phyloP scores from a whole-genome alignment of 768 basidiomycete species.

The Lentinula sp. region DNA sequence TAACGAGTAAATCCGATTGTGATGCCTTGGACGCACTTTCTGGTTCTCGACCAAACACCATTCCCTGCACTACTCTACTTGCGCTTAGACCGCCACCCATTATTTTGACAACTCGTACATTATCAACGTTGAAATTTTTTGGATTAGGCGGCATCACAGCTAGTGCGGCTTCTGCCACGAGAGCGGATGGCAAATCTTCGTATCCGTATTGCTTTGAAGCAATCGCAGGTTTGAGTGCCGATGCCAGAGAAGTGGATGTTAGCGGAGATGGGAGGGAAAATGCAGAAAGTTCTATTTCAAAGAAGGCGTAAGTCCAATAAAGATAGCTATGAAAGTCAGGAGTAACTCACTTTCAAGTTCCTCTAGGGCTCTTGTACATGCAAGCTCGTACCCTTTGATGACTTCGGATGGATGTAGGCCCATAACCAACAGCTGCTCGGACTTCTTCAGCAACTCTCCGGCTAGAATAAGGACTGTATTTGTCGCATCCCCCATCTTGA shows the following conservation, averaged over 20 bases:
- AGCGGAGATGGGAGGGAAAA: constrained; percentile 67
- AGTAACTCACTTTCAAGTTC: constrained; percentile 81
- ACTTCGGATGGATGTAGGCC: constrained; percentile 96
- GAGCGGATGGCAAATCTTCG: constrained; percentile 72
- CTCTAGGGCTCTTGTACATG: constrained; percentile 71
- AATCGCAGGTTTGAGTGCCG: constrained; percentile 84
- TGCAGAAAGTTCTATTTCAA: constrained; percentile 55
- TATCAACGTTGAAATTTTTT: constrained; percentile 96
- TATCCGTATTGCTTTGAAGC: constrained; percentile 97
- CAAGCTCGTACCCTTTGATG: constrained; percentile 92
- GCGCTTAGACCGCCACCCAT: constrained; percentile 86
- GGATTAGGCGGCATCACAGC: constrained; percentile 86
- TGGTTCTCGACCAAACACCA: constrained; percentile 97
- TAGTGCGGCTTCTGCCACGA: constrained; percentile 92
- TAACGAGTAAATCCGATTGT: not conserved
- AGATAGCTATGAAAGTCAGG: constrained; percentile 4
- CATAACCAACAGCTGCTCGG: constrained; percentile 91
- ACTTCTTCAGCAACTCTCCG: constrained; percentile 90
- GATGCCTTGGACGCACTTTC: constrained; percentile 52
- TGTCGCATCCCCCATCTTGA: constrained; percentile 94
- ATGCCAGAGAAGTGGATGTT: constrained; percentile 59
- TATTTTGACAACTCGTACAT: constrained; percentile 97
- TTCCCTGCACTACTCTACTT: constrained; percentile 89
- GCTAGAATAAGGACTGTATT: constrained; percentile 94
- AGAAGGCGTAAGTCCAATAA: constrained; percentile 5